Percentiles rank a stretch among this genome's conserved stretches.
These are phyloP conservation scores for Malus hybrid DNA, from an alignment of 331 rosid genomes.

Conservation along the genomic window DNA sequence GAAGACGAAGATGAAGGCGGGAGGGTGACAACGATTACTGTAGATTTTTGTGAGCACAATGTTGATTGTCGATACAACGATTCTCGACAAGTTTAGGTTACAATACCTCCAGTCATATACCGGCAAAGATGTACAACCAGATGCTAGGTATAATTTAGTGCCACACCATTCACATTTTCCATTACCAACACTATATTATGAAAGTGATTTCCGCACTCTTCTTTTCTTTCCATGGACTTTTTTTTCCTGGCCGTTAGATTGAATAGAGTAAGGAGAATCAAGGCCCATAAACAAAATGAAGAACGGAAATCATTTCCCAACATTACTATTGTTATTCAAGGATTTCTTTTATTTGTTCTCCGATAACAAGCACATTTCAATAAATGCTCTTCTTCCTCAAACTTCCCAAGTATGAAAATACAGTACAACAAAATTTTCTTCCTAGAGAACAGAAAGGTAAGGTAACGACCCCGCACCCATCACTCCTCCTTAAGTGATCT, in stretches of 20 bases:
- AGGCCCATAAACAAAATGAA: no score
- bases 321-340: neutral
- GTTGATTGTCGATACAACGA: slow-evolving; percentile 30
- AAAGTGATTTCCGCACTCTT: no score
- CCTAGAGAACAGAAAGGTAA: neutral
- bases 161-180: no score
- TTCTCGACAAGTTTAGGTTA: slow-evolving; percentile 60
- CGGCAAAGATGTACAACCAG: slow-evolving; percentile 61
- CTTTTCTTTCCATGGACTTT: no score
- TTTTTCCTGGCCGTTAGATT: no score
- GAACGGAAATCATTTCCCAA: no score
- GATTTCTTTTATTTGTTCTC: neutral
- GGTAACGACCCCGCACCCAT: neutral
- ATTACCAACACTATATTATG: no score
- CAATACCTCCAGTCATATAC: slow-evolving; percentile 48
- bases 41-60: slow-evolving; percentile 81
- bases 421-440: neutral
- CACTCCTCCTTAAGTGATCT: neutral
- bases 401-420: neutral
- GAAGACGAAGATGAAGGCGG: slow-evolving; percentile 55
- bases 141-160: slow-evolving; percentile 51
- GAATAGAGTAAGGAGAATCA: no score
- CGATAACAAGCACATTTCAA: neutral
- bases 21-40: slow-evolving; percentile 55
- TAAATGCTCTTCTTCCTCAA: neutral